phyloP scores from a whole-genome alignment of 192 early-diverging fungal genomes.

The Linderina pennispora region DNA sequence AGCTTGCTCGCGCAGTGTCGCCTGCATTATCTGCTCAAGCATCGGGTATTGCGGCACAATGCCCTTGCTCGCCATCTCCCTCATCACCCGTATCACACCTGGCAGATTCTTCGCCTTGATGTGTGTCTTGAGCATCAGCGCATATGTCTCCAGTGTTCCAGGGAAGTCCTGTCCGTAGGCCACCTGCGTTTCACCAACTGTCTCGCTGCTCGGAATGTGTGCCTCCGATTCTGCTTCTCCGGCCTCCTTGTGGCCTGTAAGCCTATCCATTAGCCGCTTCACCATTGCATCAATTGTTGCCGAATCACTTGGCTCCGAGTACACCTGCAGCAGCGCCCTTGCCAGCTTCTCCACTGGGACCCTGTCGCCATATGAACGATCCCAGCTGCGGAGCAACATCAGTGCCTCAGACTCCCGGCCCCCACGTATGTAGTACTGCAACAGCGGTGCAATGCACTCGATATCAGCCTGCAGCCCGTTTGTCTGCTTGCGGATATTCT shows the following conservation, averaged over 20 bases:
- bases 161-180: conserved; percentile 12
- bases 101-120: conserved; percentile 22
- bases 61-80: conserved; percentile 11
- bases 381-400: conserved; percentile 37
- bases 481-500: conserved; percentile 4
- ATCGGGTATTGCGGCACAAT: conserved; percentile 16
- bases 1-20: conserved; percentile 34
- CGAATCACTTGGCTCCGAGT: conserved; percentile 22
- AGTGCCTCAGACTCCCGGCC: conserved; percentile 21
- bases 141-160: too few relatives aligned
- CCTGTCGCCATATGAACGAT: conserved; percentile 14
- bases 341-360: conserved; percentile 34
- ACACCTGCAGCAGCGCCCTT: conserved; percentile 32
- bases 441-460: conserved; percentile 36
- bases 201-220: neutral
- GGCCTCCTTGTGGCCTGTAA: neutral
- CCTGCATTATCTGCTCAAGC: conserved; percentile 25
- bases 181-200: neutral
- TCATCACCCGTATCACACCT: conserved; percentile 22
- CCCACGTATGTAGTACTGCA: conserved; percentile 28
- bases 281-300: conserved; percentile 4
- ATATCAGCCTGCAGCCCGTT: conserved; percentile 24
- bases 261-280: conserved; percentile 1
- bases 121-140: conserved; percentile 22
- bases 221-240: neutral